Conservation (phyloP, 1,284 basidiomycete species). For the Leccinum solheimii region DNA sequence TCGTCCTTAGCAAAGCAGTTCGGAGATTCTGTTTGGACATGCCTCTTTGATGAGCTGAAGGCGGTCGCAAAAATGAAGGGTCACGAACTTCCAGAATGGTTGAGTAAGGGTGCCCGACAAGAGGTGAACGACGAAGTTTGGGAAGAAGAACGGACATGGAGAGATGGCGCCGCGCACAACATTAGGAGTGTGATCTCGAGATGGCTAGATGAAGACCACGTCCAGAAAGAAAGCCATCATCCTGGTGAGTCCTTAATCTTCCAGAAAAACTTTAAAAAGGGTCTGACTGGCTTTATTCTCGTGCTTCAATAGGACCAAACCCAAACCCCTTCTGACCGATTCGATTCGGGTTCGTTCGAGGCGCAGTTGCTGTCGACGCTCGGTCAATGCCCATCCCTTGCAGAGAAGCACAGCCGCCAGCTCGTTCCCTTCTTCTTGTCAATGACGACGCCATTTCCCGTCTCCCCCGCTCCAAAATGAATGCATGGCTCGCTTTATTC, state of each 20-base stretch:
- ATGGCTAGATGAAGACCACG: slow-evolving; percentile 43
- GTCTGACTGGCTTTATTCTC: neutral
- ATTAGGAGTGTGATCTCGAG: slow-evolving; percentile 45
- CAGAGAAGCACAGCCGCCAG: slow-evolving; percentile 83
- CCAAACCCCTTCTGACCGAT: slow-evolving; percentile 59
- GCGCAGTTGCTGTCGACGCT: slow-evolving; percentile 74
- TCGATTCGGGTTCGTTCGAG: slow-evolving; percentile 79
- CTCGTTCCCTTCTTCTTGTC: slow-evolving; percentile 80
- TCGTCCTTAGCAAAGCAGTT: slow-evolving; percentile 58
- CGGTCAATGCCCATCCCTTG: slow-evolving; percentile 64
- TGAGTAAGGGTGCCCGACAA: slow-evolving; percentile 18
- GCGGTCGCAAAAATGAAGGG: slow-evolving; percentile 18
- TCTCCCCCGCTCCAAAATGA: slow-evolving; percentile 59
- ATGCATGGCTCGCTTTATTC: slow-evolving; percentile 82
- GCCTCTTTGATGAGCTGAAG: slow-evolving; percentile 66
- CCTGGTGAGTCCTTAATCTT: slow-evolving; percentile 33
- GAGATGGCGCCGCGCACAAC: slow-evolving; percentile 70
- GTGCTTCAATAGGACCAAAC: slow-evolving; percentile 48
- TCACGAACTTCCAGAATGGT: slow-evolving; percentile 17
- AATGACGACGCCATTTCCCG: slow-evolving; percentile 38
- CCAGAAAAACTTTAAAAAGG: no score
- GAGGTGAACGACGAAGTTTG: slow-evolving; percentile 43
- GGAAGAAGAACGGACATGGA: slow-evolving; percentile 74
- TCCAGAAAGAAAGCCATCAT: slow-evolving; percentile 30
- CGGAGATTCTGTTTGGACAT: slow-evolving; percentile 70